These are phyloP conservation scores for Bassia scoparia DNA, from an alignment of 148 eudicot species.

Conservation along the genomic window DNA sequence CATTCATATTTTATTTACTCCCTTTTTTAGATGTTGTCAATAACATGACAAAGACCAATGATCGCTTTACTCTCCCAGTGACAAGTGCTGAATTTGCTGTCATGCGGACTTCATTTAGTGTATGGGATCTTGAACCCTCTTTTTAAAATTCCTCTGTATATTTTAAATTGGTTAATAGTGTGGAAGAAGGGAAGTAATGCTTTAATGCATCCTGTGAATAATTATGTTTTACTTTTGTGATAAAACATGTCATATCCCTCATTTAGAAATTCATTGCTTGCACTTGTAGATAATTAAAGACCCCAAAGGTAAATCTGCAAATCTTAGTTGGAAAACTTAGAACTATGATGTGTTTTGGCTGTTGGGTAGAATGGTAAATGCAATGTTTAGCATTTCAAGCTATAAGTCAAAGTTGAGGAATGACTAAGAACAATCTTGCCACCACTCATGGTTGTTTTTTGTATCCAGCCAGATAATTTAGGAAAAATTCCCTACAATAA, in stretches of 20 bases:
- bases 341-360: no score
- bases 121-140: slow-evolving; percentile 35
- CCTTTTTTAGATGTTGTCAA: slow-evolving; percentile 57
- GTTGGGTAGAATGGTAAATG: no score
- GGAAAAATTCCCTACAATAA: no score
- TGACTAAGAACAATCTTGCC: background rate
- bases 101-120: slow-evolving; percentile 79
- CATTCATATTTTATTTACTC: background rate
- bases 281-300: background rate
- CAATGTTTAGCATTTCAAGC: no score
- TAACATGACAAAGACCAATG: slow-evolving; percentile 54
- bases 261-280: background rate
- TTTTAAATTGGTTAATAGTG: background rate
- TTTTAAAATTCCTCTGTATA: background rate
- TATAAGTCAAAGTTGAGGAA: no score
- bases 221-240: background rate
- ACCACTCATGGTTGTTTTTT: slow-evolving; percentile 1
- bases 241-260: background rate
- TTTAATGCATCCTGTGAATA: background rate
- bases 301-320: background rate
- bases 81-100: slow-evolving; percentile 87
- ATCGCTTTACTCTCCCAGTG: slow-evolving; percentile 63
- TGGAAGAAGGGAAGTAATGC: background rate
- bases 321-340: no score
- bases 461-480: no score